Evolutionary conservation across 108 stramenopile species (phyloP).

Genomic region (Fragilaria radians): DNA sequence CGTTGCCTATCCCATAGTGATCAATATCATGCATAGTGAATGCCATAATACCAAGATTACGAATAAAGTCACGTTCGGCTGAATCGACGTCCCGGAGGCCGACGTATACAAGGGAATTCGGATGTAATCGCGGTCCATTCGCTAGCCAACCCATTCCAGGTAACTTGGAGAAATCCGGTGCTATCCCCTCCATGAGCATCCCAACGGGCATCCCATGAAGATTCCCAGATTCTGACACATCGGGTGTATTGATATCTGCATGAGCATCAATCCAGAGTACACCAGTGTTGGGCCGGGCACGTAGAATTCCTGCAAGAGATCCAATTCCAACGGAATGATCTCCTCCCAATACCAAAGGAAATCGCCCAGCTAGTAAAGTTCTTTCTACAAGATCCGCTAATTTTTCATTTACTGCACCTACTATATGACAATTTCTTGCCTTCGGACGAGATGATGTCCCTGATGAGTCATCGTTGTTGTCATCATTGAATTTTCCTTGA

Average conservation of each 20-base stretch:
- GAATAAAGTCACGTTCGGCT: conserved; percentile 78
- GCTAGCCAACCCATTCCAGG: conserved; percentile 90
- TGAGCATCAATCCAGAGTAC: conserved; percentile 99
- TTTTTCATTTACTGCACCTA: conserved; percentile 39
- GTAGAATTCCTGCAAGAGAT: conserved; percentile 83
- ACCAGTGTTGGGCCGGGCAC: conserved; percentile 80
- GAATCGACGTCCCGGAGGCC: conserved; percentile 95
- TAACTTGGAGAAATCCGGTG: conserved; percentile 60
- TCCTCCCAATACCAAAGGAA: conserved; percentile 93
- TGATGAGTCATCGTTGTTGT: background rate
- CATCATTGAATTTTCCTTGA: too few relatives aligned
- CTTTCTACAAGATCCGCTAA: conserved; percentile 60
- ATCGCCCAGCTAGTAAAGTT: conserved; percentile 48
- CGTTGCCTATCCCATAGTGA: conserved; percentile 89
- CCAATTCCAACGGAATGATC: conserved; percentile 97
- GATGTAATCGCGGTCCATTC: conserved; percentile 45
- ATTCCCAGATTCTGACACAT: conserved; percentile 88
- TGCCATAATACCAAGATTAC: conserved; percentile 70
- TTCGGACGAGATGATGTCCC: conserved; percentile 23
- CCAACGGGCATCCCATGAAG: conserved; percentile 99
- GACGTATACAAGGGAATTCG: conserved; percentile 90
- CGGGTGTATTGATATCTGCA: conserved; percentile 97
- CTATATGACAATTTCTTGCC: conserved; percentile 60
- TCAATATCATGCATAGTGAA: conserved; percentile 97
- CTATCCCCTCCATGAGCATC: conserved; percentile 79